Base-by-base conservation (phyloP, 768 basidiomycete genomes). In the Termitomyces sp. region DNA sequence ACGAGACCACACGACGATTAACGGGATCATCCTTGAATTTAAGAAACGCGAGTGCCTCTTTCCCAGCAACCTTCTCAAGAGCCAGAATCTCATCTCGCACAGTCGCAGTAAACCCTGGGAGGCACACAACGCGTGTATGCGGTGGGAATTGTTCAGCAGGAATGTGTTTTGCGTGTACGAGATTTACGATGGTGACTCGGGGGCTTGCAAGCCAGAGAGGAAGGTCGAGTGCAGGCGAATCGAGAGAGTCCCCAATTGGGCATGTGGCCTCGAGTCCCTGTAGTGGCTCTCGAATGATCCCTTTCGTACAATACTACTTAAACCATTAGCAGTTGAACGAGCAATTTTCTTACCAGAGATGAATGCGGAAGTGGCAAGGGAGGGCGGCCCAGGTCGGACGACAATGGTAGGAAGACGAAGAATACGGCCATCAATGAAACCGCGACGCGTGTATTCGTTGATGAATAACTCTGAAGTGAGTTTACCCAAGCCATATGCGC, bases 351-450 rank as follows among this genome's bases (percentile, higher is more conserved):
- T 68, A 76, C 82, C 80, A 14, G 81, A 83, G 56, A 85, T 75
- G 69, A 84, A 84, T 1, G 80, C 72, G 13, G 80, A 82, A 3
- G 81, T 78, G 0, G 84, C 83, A 4, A 76, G 76, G 3, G 81
- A 72, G 5, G 84, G 83, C 4, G 72, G 72, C 53, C 83, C 83
- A 5, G 83, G 75, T 39, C 83, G 76, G 46, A 85, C 79, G 52
- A 79, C 77, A 59, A 86, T 79, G 3, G 84, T 85, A 5, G 84
- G 84, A 2, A 85, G 73, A 46, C 83, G 82, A 29, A 86, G 68
- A 61, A 84, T 80, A 34, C 82, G 78, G 20, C 82, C 84, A 61
- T 85, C 82, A 43, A 84, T 66, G 59, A 80, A 81, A 10, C 82
- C 81, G 24, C 82, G 71, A 37, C 84, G 76, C 10, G 81, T 73